These are phyloP conservation scores for Termitomyces sp. DNA, from an alignment of 768 basidiomycete species.

Conservation along the genomic window DNA sequence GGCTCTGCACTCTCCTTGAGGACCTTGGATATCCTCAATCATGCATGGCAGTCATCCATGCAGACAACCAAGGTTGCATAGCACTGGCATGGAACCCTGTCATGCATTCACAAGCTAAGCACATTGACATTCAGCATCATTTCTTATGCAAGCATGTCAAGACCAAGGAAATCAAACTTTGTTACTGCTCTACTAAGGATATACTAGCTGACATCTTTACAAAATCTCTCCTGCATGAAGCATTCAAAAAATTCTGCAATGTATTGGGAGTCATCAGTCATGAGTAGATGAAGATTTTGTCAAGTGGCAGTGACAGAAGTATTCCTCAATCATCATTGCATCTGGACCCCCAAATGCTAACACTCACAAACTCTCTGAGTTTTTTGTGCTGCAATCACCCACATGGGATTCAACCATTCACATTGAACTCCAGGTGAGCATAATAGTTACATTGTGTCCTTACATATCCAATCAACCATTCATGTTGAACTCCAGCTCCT, in stretches of 20 bases:
- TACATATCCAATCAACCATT: too few relatives aligned
- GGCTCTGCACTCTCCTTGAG: conserved; percentile 1
- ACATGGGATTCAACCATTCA: too few relatives aligned
- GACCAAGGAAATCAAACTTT: too few relatives aligned
- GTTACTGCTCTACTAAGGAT: background rate
- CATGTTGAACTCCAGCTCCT: too few relatives aligned
- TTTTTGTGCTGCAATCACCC: too few relatives aligned
- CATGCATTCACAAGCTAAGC: background rate
- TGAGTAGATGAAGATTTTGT: background rate
- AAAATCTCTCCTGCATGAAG: background rate
- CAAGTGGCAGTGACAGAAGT: background rate
- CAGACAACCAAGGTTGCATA: conserved; percentile 8
- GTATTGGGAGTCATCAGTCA: background rate
- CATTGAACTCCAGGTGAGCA: too few relatives aligned
- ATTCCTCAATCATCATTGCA: too few relatives aligned
- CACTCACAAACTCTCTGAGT: too few relatives aligned
- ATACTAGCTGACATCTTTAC: background rate
- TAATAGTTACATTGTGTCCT: too few relatives aligned
- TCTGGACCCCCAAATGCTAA: too few relatives aligned
- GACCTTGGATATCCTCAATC: conserved; percentile 3
- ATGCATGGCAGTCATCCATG: background rate
- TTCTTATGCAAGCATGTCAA: too few relatives aligned
- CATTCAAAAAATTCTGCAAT: background rate
- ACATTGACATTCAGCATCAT: background rate
- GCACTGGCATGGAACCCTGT: background rate